phyloP scores from a whole-genome alignment of 306 rosid species.

The Carpinus fangiana region DNA sequence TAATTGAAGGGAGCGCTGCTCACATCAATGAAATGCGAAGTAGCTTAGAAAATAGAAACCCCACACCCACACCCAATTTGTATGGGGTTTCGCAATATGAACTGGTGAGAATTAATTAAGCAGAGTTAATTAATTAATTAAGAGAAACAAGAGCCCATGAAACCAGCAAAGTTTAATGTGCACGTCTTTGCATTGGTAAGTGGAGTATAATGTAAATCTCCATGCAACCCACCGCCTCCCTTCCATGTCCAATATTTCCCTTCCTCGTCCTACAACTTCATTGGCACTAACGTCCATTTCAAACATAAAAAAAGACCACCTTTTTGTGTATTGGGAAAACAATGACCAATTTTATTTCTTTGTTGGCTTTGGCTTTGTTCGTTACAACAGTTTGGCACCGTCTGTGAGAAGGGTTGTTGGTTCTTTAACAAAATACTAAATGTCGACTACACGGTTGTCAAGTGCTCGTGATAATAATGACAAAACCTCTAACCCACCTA shows the following conservation, averaged over 20 bases:
- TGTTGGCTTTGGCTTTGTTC: no score
- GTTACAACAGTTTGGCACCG: no score
- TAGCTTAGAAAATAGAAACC: conserved; percentile 45
- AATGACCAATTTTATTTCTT: no score
- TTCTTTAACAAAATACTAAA: no score
- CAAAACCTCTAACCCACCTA: no score
- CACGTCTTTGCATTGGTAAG: conserved; percentile 50
- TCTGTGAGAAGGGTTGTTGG: no score
- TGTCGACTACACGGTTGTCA: no score
- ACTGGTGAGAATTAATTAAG: conserved; percentile 37
- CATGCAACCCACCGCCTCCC: not conserved
- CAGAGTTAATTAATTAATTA: conserved; percentile 10
- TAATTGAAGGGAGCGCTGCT: conserved; percentile 36
- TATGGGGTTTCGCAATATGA: conserved; percentile 46
- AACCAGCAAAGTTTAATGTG: conserved; percentile 35
- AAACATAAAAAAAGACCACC: not conserved
- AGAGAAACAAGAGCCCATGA: conserved; percentile 34
- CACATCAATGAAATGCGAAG: conserved; percentile 32
- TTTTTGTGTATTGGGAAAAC: no score
- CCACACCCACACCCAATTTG: conserved; percentile 27
- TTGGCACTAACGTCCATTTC: not conserved
- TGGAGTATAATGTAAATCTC: conserved; percentile 28
- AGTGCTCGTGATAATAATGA: no score
- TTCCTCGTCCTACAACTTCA: not conserved
- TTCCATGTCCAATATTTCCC: not conserved